Base-by-base conservation (phyloP, 306 rosid genomes). In the Styphnolobium japonicum region DNA sequence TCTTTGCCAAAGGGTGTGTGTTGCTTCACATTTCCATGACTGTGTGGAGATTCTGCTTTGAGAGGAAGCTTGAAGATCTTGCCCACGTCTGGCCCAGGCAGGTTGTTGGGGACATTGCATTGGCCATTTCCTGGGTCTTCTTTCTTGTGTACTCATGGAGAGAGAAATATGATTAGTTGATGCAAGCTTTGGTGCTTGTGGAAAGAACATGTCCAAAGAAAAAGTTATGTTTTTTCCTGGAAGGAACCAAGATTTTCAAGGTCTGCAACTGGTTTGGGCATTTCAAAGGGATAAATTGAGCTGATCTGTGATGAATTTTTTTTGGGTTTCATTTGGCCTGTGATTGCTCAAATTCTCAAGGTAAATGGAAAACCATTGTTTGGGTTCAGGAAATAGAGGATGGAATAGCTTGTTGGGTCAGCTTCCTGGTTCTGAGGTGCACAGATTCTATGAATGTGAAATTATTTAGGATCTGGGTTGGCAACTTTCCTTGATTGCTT, bases 141-240 rank as follows among this genome's bases (percentile, higher is more conserved):
- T 81, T 89, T 66, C 90, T 90, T 84, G 80, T 88, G 46, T 89
- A 70, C 67, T 90, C 93, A 7, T 89, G 95, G 95, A 92, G 91
- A 67, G 97, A 92, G 72, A 92, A 92, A 73, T 92, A 90, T 72
- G 97, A 92, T 83, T 92, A 86, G 83, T 45, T 14, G 34, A 23
- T 37, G 56, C 45, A 72, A 40, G 15, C n/a, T 71, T 23, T 57
- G 68, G 56, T 56, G 29, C 42, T 73, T 56, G 42, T 73, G 40
- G 25, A 36, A 62, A 10, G 42, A 46, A n/a, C 60, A 68, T 27
- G 42, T 27, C 9, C 46, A 4, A 22, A 33, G n/a, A 33, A 27
- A 46, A 16, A n/a, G 25, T 52, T 49, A 2, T 33, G 10, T 71
- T 6, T 52, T 70, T 29, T 49, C 0, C 25, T 49, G 4, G 45